Evolutionary conservation across 495 filamentous ascomycete genomes (phyloP), one percentile per base, ranked within the genome.

Genomic region (Hypoxylon trugodes): DNA sequence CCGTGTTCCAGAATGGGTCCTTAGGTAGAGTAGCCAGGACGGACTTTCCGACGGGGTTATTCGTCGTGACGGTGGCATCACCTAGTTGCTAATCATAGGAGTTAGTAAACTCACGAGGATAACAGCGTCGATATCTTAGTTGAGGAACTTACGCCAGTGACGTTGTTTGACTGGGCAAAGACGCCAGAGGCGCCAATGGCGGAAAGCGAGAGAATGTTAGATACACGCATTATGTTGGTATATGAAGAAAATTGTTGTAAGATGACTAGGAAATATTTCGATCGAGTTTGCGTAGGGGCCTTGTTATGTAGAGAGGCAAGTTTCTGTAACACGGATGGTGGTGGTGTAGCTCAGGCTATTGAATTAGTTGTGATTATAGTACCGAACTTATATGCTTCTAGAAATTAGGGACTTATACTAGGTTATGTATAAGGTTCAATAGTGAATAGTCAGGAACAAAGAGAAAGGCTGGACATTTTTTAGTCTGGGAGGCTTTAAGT

Each of bases 21-120:
- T 82, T 72, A 4, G 86, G 87, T 2, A 94, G 78, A 3, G 66
- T 77, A 4, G 88, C 89, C 35, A 79, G 75, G 76, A 88, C 90
- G 13, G 76, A 68, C 12, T 80, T 76, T 15, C 86, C 84, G 6
- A 62, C 46, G n/a, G 87, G 84, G 73, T 93, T 93, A 76, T 83
- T 81, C n/a, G 65, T 77, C 2, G 86, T 79, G 26, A 81, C 70
- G 35, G 83, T 73, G 43, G 88, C 89, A 64, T 86, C 76, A 33
- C 81, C 83, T 16, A 82, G 72, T 47, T 77, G 16, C 74, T 78
- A 15, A 62, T 42, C 21, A 25, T 58, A 35, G 16, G 64, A 55
- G 52, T 74, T 64, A 68, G 71, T 57, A 45, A 42, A 38, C 12
- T 9, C 4, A 40, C n/a, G n/a, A 1, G 16, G 7, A 33, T 15